Conservation (phyloP, 768 basidiomycete species). For the Lactarius hengduanensis region DNA sequence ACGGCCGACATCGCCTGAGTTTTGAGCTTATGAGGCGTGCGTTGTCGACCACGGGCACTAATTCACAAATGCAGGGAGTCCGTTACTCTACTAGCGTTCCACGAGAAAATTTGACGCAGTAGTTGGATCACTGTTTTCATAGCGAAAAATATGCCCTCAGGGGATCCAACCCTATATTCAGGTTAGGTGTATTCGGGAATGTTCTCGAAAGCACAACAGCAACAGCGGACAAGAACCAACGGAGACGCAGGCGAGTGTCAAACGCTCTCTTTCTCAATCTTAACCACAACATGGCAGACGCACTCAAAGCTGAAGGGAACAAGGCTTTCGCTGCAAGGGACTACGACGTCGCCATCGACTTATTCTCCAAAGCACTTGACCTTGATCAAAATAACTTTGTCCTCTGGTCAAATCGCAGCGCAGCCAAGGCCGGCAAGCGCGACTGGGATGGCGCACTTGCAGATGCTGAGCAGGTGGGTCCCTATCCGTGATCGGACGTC, state of each 20-base stretch:
- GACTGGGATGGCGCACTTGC: constrained; percentile 72
- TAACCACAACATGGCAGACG: constrained; percentile 32
- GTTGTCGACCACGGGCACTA: too few relatives aligned
- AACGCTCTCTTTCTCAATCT: neutral
- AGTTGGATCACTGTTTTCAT: too few relatives aligned
- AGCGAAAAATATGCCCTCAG: too few relatives aligned
- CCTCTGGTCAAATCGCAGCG: constrained; percentile 90
- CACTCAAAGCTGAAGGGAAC: constrained; percentile 91
- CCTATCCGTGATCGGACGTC: neutral
- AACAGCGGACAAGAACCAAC: neutral
- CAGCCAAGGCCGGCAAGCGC: constrained; percentile 84
- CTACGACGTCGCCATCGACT: constrained; percentile 82
- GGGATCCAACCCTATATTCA: neutral
- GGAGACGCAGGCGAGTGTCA: neutral
- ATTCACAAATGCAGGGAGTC: too few relatives aligned
- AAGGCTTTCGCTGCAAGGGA: constrained; percentile 94
- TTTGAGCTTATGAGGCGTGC: too few relatives aligned
- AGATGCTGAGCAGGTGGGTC: constrained; percentile 87
- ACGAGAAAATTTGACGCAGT: too few relatives aligned
- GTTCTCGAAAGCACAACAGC: constrained; percentile 19
- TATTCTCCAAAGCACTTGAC: constrained; percentile 79
- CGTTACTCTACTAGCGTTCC: too few relatives aligned
- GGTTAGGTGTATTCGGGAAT: constrained; percentile 24
- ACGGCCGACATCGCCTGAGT: too few relatives aligned
- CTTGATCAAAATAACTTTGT: constrained; percentile 85